Conservation (phyloP, 2,329 filamentous ascomycete species). For the Coniochaeta sp. region DNA sequence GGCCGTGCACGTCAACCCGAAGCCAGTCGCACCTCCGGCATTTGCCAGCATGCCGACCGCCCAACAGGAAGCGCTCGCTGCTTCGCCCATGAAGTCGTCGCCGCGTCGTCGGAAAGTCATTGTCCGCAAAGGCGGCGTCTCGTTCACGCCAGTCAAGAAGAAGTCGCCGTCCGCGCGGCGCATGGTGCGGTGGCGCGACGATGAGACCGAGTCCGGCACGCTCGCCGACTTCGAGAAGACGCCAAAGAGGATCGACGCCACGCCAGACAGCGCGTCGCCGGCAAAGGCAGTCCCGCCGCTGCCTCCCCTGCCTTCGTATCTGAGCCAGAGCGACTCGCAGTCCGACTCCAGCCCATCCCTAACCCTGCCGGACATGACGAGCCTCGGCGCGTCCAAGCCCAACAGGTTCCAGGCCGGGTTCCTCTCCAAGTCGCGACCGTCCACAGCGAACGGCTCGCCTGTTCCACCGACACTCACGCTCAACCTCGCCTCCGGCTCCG, state of each 20-base stretch:
- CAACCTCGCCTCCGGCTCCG: slow-evolving; percentile 49
- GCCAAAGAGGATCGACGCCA: slow-evolving; percentile 60
- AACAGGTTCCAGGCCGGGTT: slow-evolving; percentile 87
- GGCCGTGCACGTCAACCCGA: slow-evolving; percentile 28
- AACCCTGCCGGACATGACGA: slow-evolving; percentile 40
- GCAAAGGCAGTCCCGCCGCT: slow-evolving; percentile 38
- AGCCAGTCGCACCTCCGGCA: slow-evolving; percentile 36
- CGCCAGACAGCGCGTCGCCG: slow-evolving; percentile 46
- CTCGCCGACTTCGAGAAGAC: slow-evolving; percentile 90
- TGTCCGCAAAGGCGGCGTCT: slow-evolving; percentile 58
- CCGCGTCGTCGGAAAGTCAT: slow-evolving; percentile 72
- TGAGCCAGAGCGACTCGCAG: slow-evolving; percentile 45
- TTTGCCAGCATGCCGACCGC: slow-evolving; percentile 25
- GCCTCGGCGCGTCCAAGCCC: slow-evolving; percentile 40
- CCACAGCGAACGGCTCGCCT: slow-evolving; percentile 52
- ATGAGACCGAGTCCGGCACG: slow-evolving; percentile 67
- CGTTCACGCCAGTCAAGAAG: slow-evolving; percentile 77
- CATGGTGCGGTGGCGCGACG: slow-evolving; percentile 86
- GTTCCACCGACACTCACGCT: slow-evolving; percentile 51
- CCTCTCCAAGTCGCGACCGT: slow-evolving; percentile 50
- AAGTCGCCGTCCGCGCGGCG: slow-evolving; percentile 62
- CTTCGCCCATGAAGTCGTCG: slow-evolving; percentile 66
- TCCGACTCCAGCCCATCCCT: slow-evolving; percentile 51
- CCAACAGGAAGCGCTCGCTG: slow-evolving; percentile 30
- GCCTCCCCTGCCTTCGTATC: slow-evolving; percentile 46